Conservation (phyloP, 2,329 filamentous ascomycete genomes). For the Stagonosporopsis tanaceti region DNA sequence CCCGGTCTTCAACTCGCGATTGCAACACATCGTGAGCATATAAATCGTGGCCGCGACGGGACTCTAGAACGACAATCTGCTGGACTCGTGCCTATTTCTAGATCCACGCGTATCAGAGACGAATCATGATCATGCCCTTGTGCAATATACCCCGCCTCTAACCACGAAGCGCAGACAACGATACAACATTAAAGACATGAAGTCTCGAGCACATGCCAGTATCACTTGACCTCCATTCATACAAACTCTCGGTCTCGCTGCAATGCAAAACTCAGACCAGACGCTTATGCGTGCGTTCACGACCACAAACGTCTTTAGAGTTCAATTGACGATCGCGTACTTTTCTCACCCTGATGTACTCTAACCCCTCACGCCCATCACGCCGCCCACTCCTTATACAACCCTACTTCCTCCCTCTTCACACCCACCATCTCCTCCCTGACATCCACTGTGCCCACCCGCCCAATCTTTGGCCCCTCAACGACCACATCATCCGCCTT, state of each 20-base stretch:
- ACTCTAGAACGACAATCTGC: not conserved
- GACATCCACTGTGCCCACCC: constrained; percentile 73
- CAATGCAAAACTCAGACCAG: too few species aligned
- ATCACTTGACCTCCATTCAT: too few species aligned
- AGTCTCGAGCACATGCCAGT: not conserved
- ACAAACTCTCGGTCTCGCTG: too few species aligned
- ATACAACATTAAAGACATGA: not conserved
- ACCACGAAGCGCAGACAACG: not conserved
- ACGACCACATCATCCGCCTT: constrained; percentile 53
- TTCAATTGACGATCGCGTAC: not conserved
- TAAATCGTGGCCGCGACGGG: not conserved
- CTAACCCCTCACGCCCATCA: not conserved
- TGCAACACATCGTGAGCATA: not conserved
- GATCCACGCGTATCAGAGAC: not conserved
- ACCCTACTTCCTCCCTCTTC: constrained; percentile 48
- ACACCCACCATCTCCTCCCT: constrained; percentile 77
- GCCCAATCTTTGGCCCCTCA: constrained; percentile 59
- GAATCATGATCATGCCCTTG: not conserved
- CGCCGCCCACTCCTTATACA: constrained; percentile 53
- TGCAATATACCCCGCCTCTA: not conserved
- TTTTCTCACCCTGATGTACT: not conserved
- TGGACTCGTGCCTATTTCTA: not conserved
- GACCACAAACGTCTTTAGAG: not conserved
- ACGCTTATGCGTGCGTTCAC: not conserved
- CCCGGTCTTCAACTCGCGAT: constrained; percentile 5